Evolutionary conservation across 306 rosid genomes (phyloP).

Genomic region (Macrotyloma uniflorum): DNA sequence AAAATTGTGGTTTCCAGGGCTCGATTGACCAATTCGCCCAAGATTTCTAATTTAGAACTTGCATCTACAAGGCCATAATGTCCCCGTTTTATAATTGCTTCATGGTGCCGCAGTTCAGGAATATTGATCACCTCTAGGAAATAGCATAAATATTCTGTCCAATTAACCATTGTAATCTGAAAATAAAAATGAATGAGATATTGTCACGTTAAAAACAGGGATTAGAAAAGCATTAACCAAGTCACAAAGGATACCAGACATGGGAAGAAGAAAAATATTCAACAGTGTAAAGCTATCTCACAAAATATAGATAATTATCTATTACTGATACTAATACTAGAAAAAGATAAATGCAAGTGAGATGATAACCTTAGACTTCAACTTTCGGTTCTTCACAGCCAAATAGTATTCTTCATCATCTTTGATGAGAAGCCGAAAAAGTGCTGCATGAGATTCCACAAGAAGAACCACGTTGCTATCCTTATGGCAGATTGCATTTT

Average conservation of each 20-base stretch:
- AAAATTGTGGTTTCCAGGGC: constrained; percentile 62
- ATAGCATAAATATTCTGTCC: constrained; percentile 82
- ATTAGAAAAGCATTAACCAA: background rate
- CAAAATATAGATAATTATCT: background rate
- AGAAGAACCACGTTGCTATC: constrained; percentile 75
- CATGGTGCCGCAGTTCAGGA: constrained; percentile 57
- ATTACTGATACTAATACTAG: constrained; percentile 28
- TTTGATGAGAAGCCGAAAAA: constrained; percentile 75
- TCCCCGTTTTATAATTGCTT: constrained; percentile 82
- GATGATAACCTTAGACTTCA: constrained; percentile 64
- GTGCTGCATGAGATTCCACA: constrained; percentile 87
- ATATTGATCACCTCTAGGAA: constrained; percentile 71
- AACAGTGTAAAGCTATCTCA: constrained; percentile 2
- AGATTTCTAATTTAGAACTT: constrained; percentile 65
- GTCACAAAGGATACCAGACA: constrained; percentile 6
- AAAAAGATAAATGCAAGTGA: constrained; percentile 24
- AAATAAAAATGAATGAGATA: constrained; percentile 39
- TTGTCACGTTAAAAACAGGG: constrained; percentile 20
- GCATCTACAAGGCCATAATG: constrained; percentile 84
- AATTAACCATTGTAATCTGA: constrained; percentile 83
- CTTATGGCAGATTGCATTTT: constrained; percentile 81
- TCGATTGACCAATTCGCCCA: constrained; percentile 66
- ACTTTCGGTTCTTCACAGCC: constrained; percentile 57
- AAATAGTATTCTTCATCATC: constrained; percentile 55
- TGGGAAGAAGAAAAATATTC: background rate